Percentiles rank a stretch among this genome's conserved stretches.
Conservation (phyloP, 352 stramenopile genomes). For the Phytophthora kernoviae region DNA sequence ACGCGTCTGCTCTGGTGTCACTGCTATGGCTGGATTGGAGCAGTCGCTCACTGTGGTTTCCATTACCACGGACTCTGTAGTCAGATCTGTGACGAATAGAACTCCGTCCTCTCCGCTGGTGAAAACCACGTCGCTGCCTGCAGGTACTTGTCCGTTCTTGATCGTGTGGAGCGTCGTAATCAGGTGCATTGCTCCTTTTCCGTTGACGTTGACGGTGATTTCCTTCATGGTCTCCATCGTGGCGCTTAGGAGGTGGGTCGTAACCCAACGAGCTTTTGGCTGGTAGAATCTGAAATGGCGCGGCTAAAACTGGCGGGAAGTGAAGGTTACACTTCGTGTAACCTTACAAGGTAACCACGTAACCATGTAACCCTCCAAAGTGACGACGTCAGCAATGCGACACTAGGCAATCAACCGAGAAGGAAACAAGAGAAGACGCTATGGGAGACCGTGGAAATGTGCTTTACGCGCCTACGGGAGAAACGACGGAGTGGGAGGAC, state of each 20-base stretch:
- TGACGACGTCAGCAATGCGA: not conserved
- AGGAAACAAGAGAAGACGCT: not conserved
- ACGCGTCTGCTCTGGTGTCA: constrained; percentile 68
- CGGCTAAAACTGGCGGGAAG: constrained; percentile 9
- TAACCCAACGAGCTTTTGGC: too few species aligned
- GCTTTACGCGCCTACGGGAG: constrained; percentile 85
- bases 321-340: too few species aligned
- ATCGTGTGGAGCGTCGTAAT: constrained; percentile 42
- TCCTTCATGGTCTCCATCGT: constrained; percentile 81
- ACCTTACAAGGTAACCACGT: too few species aligned
- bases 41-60: constrained; percentile 63
- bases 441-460: constrained; percentile 84
- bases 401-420: not conserved
- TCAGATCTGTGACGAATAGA: constrained; percentile 76
- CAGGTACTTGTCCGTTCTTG: constrained; percentile 32
- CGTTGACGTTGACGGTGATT: constrained; percentile 74
- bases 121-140: constrained; percentile 62
- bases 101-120: constrained; percentile 83
- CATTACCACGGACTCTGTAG: constrained; percentile 50
- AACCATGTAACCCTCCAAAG: too few species aligned
- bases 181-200: constrained; percentile 67
- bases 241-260: not conserved
- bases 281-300: too few species aligned
- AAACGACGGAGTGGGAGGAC: constrained; percentile 91
- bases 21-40: constrained; percentile 68